Evolutionary conservation across 116 monocot species (phyloP).

Genomic region (Phalaenopsis hybrid): DNA sequence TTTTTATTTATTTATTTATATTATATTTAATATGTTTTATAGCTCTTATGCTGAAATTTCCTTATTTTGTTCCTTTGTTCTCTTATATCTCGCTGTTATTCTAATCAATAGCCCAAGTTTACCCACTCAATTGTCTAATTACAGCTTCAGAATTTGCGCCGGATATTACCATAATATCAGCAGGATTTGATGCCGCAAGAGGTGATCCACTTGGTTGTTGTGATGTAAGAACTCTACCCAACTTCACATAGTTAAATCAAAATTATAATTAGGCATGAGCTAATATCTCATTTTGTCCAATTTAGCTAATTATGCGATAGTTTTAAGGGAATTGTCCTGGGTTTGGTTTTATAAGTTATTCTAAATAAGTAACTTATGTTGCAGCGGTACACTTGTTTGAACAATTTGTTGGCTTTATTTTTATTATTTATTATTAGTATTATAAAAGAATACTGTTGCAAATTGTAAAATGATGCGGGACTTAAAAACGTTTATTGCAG

Average conservation of each 20-base stretch:
- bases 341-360: not conserved
- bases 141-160: slow-evolving; percentile 75
- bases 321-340: not conserved
- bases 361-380: not conserved
- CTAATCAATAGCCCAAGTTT: not conserved
- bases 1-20: not conserved
- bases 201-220: slow-evolving; percentile 97
- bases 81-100: not conserved
- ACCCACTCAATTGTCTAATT: slow-evolving; percentile 10
- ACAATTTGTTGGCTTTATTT: not conserved
- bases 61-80: not conserved
- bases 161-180: slow-evolving; percentile 91
- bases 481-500: not conserved
- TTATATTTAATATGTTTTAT: not conserved
- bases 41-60: not conserved
- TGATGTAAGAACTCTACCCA: slow-evolving; percentile 49
- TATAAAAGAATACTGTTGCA: not conserved
- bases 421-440: not conserved
- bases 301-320: not conserved
- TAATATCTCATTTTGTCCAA: not conserved
- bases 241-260: not conserved
- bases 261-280: not conserved
- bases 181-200: slow-evolving; percentile 96
- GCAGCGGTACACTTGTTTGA: not conserved
- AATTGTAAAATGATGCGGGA: not conserved